phyloP scores from a whole-genome alignment of 2,329 filamentous ascomycete genomes.

The Pseudocercospora pini-densiflorae region DNA sequence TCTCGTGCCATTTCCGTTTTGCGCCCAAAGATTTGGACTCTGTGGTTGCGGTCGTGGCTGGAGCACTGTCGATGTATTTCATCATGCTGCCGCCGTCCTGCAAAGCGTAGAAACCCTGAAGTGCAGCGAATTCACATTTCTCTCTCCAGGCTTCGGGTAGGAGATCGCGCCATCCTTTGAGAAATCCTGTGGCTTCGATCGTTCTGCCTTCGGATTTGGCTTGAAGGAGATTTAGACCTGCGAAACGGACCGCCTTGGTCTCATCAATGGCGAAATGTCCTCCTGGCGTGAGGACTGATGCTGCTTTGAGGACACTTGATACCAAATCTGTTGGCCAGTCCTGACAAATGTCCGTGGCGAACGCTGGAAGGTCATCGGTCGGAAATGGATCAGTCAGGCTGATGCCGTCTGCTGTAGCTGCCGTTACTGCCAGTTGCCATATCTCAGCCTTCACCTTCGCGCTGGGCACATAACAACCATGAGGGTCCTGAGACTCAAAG shows the following conservation, averaged over 20 bases:
- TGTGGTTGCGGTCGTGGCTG: slow-evolving; percentile 5
- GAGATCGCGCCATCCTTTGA: slow-evolving; percentile 43
- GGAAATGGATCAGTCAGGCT: slow-evolving; percentile 46
- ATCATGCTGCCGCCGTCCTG: slow-evolving; percentile 29
- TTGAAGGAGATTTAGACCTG: slow-evolving; percentile 34
- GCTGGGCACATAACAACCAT: slow-evolving; percentile 52
- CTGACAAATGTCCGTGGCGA: slow-evolving; percentile 32
- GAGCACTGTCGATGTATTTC: slow-evolving; percentile 23
- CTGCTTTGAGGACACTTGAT: slow-evolving; percentile 41
- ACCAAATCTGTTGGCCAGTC: slow-evolving; percentile 44
- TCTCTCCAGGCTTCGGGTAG: slow-evolving; percentile 41
- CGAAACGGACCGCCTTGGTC: slow-evolving; percentile 26
- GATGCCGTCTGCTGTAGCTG: slow-evolving; percentile 47
- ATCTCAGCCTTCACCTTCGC: slow-evolving; percentile 52
- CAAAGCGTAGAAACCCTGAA: slow-evolving; percentile 34
- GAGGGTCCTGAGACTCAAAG: slow-evolving; percentile 50
- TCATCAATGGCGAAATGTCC: slow-evolving; percentile 37
- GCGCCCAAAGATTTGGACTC: slow-evolving; percentile 34
- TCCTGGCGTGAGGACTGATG: slow-evolving; percentile 25
- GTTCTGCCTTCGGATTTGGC: slow-evolving; percentile 26
- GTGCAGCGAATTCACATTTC: slow-evolving; percentile 30
- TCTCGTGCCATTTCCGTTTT: slow-evolving; percentile 47
- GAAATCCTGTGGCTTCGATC: slow-evolving; percentile 36
- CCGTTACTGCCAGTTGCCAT: slow-evolving; percentile 53
- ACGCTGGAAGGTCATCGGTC: slow-evolving; percentile 25